phyloP scores from a whole-genome alignment of 2,329 filamentous ascomycete species.

The Byssoonygena ceratinophila region DNA sequence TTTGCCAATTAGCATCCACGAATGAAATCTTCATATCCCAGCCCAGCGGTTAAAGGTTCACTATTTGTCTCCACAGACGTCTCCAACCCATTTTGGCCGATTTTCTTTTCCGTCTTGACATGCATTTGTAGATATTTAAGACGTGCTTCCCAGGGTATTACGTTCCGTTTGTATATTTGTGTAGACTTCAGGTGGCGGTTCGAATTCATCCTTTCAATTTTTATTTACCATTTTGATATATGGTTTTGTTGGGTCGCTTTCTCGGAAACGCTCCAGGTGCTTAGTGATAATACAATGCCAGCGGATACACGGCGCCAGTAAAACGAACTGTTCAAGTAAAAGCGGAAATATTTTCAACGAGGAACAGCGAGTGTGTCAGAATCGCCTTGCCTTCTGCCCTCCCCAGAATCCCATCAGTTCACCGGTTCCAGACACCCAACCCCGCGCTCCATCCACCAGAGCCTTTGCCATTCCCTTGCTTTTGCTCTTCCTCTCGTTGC shows the following conservation, averaged over 20 bases:
- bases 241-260: background rate
- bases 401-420: conserved; percentile 54
- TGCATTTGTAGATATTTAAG: background rate
- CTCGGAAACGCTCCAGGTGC: no score
- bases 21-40: background rate
- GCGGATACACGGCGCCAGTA: no score
- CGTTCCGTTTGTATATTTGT: background rate
- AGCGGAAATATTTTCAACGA: no score
- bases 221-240: no score
- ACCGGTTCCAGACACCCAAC: conserved; percentile 53
- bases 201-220: no score
- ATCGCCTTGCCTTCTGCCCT: conserved; percentile 45
- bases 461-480: conserved; percentile 54
- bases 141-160: background rate
- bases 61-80: background rate
- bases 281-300: no score
- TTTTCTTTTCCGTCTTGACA: background rate
- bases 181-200: no score
- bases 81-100: background rate
- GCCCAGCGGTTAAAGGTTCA: background rate
- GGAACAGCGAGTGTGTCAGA: no score
- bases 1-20: background rate
- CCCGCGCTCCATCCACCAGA: conserved; percentile 48
- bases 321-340: no score
- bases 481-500: conserved; percentile 32